These are phyloP conservation scores for Zychaea mexicana DNA, from an alignment of 371 early-diverging fungal genomes.

Conservation along the genomic window DNA sequence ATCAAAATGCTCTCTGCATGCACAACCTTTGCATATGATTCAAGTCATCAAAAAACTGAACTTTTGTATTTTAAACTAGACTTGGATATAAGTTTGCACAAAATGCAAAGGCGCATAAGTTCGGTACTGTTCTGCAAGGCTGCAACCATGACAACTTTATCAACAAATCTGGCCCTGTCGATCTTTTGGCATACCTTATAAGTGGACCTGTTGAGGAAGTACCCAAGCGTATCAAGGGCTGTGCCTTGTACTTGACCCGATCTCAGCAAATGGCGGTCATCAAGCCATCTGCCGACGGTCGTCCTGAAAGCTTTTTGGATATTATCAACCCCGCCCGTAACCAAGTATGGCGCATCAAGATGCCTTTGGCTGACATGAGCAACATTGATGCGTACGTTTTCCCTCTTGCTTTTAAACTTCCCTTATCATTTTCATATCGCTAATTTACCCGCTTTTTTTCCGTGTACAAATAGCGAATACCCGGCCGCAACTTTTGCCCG, in stretches of 20 bases:
- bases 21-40: too few species aligned
- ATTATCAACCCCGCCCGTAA: constrained; percentile 57
- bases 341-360: constrained; percentile 61
- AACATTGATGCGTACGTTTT: constrained; percentile 22
- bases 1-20: neutral
- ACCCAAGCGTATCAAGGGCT: constrained; percentile 45
- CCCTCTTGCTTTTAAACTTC: neutral
- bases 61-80: neutral
- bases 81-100: constrained; percentile 27
- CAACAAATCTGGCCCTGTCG: constrained; percentile 9
- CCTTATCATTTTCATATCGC: neutral
- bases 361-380: constrained; percentile 63
- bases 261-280: constrained; percentile 64
- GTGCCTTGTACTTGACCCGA: constrained; percentile 44
- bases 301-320: constrained; percentile 65
- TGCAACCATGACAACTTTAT: constrained; percentile 34
- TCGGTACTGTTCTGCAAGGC: constrained; percentile 32
- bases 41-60: too few species aligned
- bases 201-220: constrained; percentile 3
- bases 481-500: constrained; percentile 49
- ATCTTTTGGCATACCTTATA: constrained; percentile 29
- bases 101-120: constrained; percentile 16
- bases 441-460: neutral
- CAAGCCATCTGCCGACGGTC: constrained; percentile 59
- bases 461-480: neutral